Evolutionary conservation across 495 filamentous ascomycete species (phyloP), one percentile per base, ranked within the genome.

Genomic region (Cudoniella acicularis): DNA sequence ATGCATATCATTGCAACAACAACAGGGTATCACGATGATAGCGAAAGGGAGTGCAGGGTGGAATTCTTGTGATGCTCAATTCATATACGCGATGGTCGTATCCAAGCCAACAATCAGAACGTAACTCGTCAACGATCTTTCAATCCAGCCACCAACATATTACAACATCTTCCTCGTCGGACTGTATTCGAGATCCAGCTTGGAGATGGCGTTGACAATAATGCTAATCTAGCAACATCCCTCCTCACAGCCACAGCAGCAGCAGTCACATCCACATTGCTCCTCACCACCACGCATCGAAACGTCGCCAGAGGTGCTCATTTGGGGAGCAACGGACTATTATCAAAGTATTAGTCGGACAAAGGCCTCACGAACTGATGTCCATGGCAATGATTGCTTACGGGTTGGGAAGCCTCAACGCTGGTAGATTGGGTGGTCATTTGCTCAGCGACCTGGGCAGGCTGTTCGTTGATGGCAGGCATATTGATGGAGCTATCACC

Each of bases 211-310:
- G 30, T 36, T 36, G 30, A 36, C 4, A 36, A 6, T 4, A 6
- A 4, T 36, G 30, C 17, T 9, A n/a, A 9, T 50, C 48, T 77
- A 49, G 67, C 62, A 23, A 61, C 62, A 63, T 2, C 36, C n/a
- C 55, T 65, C 63, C 3, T 45, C 49, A 24, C 63, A 65, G 4
- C 54, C 50, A 24, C 59, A 62, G 8, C 59, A 54, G 46, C 63
- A 65, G 55, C 63, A 65, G 6, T 65, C 51, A 55, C 63, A 65
- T 2, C 47, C 36, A 18, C 46, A 51, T 2, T 51, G 22, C 45
- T 65, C 63, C 17, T 60, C 64, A 3, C 64, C 64, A 52, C 64
- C 60, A 13, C 62, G 27, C 10, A 56, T 45, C 10, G 63, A 52
- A 0, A 50, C 53, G 27, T 58, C 61, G 40, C 61, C 56, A 2